Evolutionary conservation across 345 rosid species (phyloP).

Genomic region (Lenwebbia sp.): DNA sequence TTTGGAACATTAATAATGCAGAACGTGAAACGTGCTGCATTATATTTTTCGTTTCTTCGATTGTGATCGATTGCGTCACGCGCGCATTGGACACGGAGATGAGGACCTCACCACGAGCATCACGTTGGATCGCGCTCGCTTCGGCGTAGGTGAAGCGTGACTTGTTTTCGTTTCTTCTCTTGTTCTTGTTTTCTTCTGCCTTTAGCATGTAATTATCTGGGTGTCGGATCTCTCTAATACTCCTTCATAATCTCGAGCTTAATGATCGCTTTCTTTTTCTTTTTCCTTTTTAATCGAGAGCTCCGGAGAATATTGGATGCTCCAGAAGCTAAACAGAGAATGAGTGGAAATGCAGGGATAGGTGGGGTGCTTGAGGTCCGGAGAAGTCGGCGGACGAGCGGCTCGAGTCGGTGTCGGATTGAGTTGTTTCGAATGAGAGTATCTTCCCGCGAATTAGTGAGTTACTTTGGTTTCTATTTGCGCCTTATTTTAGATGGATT

Average conservation of each 20-base stretch:
- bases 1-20: too few relatives aligned
- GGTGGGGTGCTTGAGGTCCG: not conserved
- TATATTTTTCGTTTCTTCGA: not conserved
- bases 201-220: not conserved
- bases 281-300: not conserved
- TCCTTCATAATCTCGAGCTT: not conserved
- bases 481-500: not conserved
- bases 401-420: not conserved
- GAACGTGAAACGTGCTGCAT: too few relatives aligned
- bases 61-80: not conserved
- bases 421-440: not conserved
- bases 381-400: not conserved
- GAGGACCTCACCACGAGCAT: not conserved
- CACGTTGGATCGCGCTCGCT: not conserved
- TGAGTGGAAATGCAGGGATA: not conserved
- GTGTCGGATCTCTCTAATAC: not conserved
- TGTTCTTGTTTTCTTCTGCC: not conserved
- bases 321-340: not conserved
- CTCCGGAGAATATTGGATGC: not conserved
- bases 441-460: not conserved
- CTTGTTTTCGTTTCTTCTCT: not conserved
- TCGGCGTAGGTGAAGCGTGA: not conserved
- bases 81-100: not conserved
- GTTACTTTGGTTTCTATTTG: not conserved
- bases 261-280: not conserved